Conservation (phyloP, 179 eudicot genomes). For the Beta lomatogona region DNA sequence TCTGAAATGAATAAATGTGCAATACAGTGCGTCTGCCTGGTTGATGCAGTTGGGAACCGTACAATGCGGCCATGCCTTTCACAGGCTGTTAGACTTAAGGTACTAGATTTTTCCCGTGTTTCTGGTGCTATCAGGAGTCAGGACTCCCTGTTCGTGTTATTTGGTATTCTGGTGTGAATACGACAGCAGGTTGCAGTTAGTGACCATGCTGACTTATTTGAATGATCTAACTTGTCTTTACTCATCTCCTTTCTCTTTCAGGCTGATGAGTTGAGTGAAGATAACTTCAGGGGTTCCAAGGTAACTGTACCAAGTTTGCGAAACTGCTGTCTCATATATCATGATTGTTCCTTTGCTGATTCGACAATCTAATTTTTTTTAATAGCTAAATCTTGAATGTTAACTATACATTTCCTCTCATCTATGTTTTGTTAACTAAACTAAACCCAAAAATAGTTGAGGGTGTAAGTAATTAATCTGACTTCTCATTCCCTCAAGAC, state of each 20-base stretch:
- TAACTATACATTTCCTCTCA: not conserved
- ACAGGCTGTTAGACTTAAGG: constrained; percentile 86
- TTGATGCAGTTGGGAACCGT: constrained; percentile 84
- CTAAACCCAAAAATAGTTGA: not conserved
- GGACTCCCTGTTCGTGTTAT: not conserved
- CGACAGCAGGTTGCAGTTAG: not conserved
- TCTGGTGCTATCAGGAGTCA: not conserved
- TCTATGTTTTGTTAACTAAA: not conserved
- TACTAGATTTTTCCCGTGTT: constrained; percentile 24
- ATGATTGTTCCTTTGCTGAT: not conserved
- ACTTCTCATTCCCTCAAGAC: not conserved
- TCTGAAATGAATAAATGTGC: constrained; percentile 6
- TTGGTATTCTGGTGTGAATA: not conserved
- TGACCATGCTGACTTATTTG: not conserved
- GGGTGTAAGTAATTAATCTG: not conserved
- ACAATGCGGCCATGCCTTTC: constrained; percentile 97
- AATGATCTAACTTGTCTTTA: constrained; percentile 19
- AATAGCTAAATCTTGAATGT: not conserved
- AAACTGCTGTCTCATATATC: not conserved
- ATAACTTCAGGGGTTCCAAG: constrained; percentile 87
- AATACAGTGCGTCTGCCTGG: constrained; percentile 91
- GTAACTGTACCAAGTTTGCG: constrained; percentile 31
- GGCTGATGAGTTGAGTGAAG: constrained; percentile 74
- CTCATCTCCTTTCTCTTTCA: constrained; percentile 31
- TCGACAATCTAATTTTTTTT: not conserved